Evolutionary conservation across 495 filamentous ascomycete genomes (phyloP).

Genomic region (Penicillium coprophilum): DNA sequence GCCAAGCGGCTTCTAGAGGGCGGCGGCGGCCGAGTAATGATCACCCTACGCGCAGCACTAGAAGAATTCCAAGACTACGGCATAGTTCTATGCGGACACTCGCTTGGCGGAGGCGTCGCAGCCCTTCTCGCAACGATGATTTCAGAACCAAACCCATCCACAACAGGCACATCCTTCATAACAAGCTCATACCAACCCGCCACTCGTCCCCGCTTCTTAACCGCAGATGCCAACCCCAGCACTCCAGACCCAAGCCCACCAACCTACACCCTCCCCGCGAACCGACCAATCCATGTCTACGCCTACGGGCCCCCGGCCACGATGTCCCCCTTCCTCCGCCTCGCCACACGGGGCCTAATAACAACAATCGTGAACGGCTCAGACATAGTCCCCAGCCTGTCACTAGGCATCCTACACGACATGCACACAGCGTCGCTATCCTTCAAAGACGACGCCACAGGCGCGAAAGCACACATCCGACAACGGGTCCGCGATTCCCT

Average conservation of each 20-base stretch:
- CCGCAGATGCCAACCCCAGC: constrained; percentile 25
- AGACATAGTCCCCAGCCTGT: constrained; percentile 73
- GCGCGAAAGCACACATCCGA: constrained; percentile 63
- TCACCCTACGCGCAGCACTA: constrained; percentile 67
- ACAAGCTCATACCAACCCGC: constrained; percentile 42
- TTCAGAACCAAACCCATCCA: constrained; percentile 55
- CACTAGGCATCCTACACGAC: constrained; percentile 72
- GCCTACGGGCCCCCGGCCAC: constrained; percentile 75
- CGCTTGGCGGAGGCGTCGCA: constrained; percentile 72
- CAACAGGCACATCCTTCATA: constrained; percentile 55
- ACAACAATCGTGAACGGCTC: constrained; percentile 72
- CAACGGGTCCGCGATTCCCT: constrained; percentile 64
- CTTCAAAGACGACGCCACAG: constrained; percentile 68
- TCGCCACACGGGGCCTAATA: constrained; percentile 70
- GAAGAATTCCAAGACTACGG: constrained; percentile 72
- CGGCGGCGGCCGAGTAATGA: constrained; percentile 61
- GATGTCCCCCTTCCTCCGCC: constrained; percentile 69
- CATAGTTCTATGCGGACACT: constrained; percentile 74
- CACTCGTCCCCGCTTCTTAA: constrained; percentile 43
- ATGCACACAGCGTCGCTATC: constrained; percentile 68
- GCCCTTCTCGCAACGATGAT: constrained; percentile 73
- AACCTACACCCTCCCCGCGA: constrained; percentile 57
- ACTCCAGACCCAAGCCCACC: constrained; percentile 3
- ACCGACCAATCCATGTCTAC: constrained; percentile 73
- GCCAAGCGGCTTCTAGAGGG: constrained; percentile 68